Evolutionary conservation across 2,329 filamentous ascomycete genomes (phyloP).

Genomic region (Colletotrichum sp.): DNA sequence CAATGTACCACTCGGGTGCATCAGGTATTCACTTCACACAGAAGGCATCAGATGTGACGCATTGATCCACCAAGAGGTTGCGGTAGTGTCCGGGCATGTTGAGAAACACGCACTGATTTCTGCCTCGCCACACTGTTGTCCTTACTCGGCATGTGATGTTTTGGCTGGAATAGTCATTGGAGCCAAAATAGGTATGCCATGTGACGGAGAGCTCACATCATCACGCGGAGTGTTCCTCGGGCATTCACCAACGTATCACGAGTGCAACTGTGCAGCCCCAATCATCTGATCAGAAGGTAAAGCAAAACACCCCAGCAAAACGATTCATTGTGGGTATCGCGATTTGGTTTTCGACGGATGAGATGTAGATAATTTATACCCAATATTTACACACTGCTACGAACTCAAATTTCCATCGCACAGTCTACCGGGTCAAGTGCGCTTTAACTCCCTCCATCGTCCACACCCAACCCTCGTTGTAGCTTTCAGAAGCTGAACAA

Average conservation of each 20-base stretch:
- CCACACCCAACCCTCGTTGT: rapidly evolving
- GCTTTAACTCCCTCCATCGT: too few relatives aligned
- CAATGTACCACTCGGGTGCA: too few relatives aligned
- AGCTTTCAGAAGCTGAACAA: neutral
- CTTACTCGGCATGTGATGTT: rapidly evolving
- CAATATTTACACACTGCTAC: neutral
- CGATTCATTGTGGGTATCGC: too few relatives aligned
- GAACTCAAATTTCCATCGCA: rapidly evolving
- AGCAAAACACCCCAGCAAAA: too few relatives aligned
- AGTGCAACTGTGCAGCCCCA: neutral
- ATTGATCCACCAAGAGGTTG: too few relatives aligned
- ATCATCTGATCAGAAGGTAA: too few relatives aligned
- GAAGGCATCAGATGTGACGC: too few relatives aligned
- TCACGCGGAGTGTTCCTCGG: rapidly evolving
- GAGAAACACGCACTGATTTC: neutral
- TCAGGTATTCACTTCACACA: too few relatives aligned
- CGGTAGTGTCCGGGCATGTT: too few relatives aligned
- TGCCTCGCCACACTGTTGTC: neutral
- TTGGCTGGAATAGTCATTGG: rapidly evolving
- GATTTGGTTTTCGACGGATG: neutral
- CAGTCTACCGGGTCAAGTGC: rapidly evolving
- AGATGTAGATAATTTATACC: rapidly evolving
- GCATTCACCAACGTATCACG: rapidly evolving
- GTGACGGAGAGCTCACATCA: rapidly evolving
- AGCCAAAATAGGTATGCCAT: rapidly evolving